Conservation (phyloP, 805 yeast species). For the Candida coquimbonensis region DNA sequence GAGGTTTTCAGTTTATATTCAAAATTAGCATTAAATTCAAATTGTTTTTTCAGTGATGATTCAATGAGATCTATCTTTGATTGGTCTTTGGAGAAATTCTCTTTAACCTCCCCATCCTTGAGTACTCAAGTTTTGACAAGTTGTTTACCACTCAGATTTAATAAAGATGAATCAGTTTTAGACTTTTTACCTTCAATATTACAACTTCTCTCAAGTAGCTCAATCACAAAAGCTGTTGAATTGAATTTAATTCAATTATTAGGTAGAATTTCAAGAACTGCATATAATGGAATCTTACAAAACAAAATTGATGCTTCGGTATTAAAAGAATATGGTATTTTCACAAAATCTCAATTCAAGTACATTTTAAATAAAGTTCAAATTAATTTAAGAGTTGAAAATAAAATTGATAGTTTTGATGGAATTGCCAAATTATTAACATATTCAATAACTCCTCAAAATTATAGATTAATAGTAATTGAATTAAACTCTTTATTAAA, state of each 20-base stretch:
- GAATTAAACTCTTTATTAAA: slow-evolving; percentile 50
- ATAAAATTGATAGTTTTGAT: slow-evolving; percentile 26
- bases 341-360: slow-evolving; percentile 54
- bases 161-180: slow-evolving; percentile 33
- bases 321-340: slow-evolving; percentile 51
- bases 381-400: slow-evolving; percentile 30
- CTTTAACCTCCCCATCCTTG: slow-evolving; percentile 44
- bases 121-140: slow-evolving; percentile 40
- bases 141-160: slow-evolving; percentile 40
- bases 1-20: slow-evolving; percentile 41
- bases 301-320: slow-evolving; percentile 27
- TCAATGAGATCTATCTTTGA: slow-evolving; percentile 44
- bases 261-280: slow-evolving; percentile 50
- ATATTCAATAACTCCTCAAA: slow-evolving; percentile 52
- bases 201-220: slow-evolving; percentile 60
- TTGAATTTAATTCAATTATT: slow-evolving; percentile 57
- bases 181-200: slow-evolving; percentile 62
- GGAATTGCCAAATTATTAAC: slow-evolving; percentile 48
- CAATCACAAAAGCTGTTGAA: slow-evolving; percentile 46
- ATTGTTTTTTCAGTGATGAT: slow-evolving; percentile 44
- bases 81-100: slow-evolving; percentile 42
- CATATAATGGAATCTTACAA: slow-evolving; percentile 29
- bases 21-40: slow-evolving; percentile 46
- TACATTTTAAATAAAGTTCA: slow-evolving; percentile 51
- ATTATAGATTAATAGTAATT: slow-evolving; percentile 39